Evolutionary conservation across 169 alveolate species (phyloP), one percentile per base, ranked within the genome.

Genomic region (Babesia ovata): DNA sequence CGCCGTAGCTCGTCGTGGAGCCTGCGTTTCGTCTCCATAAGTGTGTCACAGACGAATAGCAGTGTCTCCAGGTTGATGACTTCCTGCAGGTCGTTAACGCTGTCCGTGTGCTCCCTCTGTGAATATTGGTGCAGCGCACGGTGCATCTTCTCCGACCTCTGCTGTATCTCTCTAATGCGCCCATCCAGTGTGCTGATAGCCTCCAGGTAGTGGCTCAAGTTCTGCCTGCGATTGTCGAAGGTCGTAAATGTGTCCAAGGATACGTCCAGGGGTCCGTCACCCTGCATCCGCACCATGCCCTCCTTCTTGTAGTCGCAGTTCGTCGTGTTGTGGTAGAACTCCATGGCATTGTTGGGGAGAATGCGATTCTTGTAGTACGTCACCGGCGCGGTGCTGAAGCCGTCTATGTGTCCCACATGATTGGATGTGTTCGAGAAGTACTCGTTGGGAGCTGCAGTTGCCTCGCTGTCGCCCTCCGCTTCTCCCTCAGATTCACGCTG

Each of bases 11-110:
- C 76, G 36, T 29, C 57, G 53, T 67, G 76, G 57, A 67, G 60
- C n/a, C 76, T 24, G 56, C 76, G 69, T 50, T 81, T 81, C 46
- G 88, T 81, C 24, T 81, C 85, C 77, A 73, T 70, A 9, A 81
- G 49, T 17, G 88, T 72, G 54, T 81, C 88, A 24, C 62, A 57
- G n/a, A 73, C 79, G 26, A 81, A 28, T 17, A 61, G 72, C 45
- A 81, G 48, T 9, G 75, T 66, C 63, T 81, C 88, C 44, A 81
- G 73, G 73, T 75, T 81, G 13, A 81, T 42, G 46, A 81, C 24
- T 49, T 81, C 88, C 70, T 81, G 79, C 53, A 81, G n/a, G 62
- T 71, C 84, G 44, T 73, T 61, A n/a, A 54, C 66, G 48, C 61
- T 59, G 7, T 63, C 73, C 44, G 50, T 22, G 24, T 60, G 72